Base-by-base conservation (phyloP, 371 early-diverging fungal species). In the Mortierella sp. region DNA sequence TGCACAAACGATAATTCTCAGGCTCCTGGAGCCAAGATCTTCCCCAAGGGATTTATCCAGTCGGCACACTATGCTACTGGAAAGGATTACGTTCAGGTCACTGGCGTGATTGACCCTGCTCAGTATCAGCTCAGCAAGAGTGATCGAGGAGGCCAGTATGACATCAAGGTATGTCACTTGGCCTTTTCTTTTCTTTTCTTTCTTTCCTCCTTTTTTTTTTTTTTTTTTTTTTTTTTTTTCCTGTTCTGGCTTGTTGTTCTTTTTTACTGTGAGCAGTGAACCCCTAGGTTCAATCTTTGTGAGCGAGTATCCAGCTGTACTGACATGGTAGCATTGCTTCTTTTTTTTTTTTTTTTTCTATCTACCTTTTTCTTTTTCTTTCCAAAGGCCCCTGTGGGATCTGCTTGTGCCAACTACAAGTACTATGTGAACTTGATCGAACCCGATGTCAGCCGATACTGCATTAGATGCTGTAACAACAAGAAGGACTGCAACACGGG, bases 401-500 rank as follows among this genome's bases (percentile, higher is more conserved):
- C 73, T 45, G 67, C 71, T 9, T 83, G 84, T 62, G 72, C 74
- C 23, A 74, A 72, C 0, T 81, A 74, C 59, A 72, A 68, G 23
- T 60, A 79, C 47, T 85, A 75, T 69, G 85, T 85, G 14, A 83
- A 85, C 37, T 44, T 85, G 50, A 68, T 85, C 48, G 84, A 85
- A 61, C 85, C 85, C n/a, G 66, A 81, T 29, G 28, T 12, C 43
- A 58, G 79, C 15, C 37, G 43, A 0, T 83, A 69, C 59, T 85
- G 85, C 48, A 85, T 85, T 53, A 84, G 85, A 28, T 89, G 89
- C 72, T 89, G 89, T 60, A 82, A 82, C 25, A 80, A 82, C 59
- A 64, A 71, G 37, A 29, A 15, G 45, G 74, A 80, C 30, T 89
- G 89, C 64, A 85, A 89, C 66, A 84, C 85, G 28, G 85, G 87